Conservation (phyloP, 169 alveolate genomes). For the Theileria sp. region DNA sequence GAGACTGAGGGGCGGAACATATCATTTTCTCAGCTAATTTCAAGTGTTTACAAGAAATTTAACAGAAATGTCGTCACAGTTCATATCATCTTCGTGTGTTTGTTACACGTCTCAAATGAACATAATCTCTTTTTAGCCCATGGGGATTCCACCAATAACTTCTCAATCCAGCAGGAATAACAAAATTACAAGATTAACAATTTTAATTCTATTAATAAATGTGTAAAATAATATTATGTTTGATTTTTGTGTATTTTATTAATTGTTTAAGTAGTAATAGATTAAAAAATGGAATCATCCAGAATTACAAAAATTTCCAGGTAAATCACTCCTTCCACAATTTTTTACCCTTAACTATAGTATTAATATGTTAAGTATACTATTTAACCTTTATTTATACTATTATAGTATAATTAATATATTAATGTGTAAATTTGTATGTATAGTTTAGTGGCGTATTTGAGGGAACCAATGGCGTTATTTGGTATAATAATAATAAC, state of each 20-base stretch:
- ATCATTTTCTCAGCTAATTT: not conserved
- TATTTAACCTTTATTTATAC: too few species aligned
- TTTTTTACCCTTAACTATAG: not conserved
- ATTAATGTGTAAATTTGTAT: too few species aligned
- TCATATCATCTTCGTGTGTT: conserved; percentile 65
- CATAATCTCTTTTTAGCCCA: conserved; percentile 33
- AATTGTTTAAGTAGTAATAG: not conserved
- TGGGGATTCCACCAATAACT: not conserved
- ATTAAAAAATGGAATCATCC: not conserved
- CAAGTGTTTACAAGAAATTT: not conserved
- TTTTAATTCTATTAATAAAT: too few species aligned
- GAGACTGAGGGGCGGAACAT: not conserved
- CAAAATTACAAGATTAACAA: too few species aligned
- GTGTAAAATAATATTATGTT: not conserved
- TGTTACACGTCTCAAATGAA: conserved; percentile 67
- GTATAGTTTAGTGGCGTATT: conserved; percentile 56
- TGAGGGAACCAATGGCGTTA: conserved; percentile 36
- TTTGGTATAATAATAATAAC: conserved; percentile 25
- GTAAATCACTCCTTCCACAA: not conserved
- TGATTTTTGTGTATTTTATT: too few species aligned
- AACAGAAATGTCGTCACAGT: conserved; percentile 30
- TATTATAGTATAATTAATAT: too few species aligned
- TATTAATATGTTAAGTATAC: too few species aligned
- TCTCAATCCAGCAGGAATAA: too few species aligned
- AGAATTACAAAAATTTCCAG: not conserved